phyloP scores from a whole-genome alignment of 345 rosid genomes.

The Bruguiera sexangula region DNA sequence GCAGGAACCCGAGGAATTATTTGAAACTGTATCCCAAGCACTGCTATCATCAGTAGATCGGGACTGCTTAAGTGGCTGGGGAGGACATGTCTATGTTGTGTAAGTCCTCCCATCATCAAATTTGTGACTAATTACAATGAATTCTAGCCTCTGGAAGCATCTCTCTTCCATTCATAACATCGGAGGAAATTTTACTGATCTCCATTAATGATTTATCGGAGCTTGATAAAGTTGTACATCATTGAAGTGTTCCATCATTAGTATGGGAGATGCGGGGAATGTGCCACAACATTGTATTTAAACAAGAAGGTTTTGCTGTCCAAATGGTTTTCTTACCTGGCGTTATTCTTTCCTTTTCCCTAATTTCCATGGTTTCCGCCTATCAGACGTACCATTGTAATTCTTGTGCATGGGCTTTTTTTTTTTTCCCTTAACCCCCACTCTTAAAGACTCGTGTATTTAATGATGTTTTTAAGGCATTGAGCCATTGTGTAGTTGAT shows the following conservation, averaged over 20 bases:
- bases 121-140: not conserved
- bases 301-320: not conserved
- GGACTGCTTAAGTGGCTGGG: conserved; percentile 99
- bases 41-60: conserved; percentile 85
- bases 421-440: not conserved
- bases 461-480: not conserved
- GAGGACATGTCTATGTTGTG: conserved; percentile 95
- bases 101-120: conserved; percentile 38
- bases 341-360: not conserved
- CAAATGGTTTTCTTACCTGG: not conserved
- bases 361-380: not conserved
- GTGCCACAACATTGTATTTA: not conserved
- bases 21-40: conserved; percentile 88
- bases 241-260: no score
- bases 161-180: no score
- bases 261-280: not conserved
- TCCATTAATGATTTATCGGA: no score
- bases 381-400: not conserved
- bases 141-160: not conserved
- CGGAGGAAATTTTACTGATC: no score
- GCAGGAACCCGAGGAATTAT: conserved; percentile 89
- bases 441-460: not conserved
- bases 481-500: not conserved
- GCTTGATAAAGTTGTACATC: no score
- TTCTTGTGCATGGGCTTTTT: no score